phyloP scores from a whole-genome alignment of 1,284 basidiomycete species.

The Trametes versicolor region DNA sequence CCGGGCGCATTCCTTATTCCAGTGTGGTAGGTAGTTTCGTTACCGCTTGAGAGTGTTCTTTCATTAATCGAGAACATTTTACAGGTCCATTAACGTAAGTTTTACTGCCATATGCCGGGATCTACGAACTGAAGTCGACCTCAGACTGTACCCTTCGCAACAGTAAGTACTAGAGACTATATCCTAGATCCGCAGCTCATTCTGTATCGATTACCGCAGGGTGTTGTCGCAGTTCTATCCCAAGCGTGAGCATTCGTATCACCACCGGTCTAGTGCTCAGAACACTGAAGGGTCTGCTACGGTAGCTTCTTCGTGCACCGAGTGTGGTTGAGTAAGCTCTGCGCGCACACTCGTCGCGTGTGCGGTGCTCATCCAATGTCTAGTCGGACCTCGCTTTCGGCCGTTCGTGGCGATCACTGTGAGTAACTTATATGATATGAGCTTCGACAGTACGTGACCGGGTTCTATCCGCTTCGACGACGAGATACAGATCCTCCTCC shows the following conservation, averaged over 20 bases:
- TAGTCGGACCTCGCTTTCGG: not conserved
- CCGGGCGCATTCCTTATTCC: not conserved
- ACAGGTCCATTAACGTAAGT: slow-evolving; percentile 11
- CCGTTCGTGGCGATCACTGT: not conserved
- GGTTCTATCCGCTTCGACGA: not conserved
- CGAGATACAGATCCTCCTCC: not conserved
- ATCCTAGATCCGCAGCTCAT: not conserved
- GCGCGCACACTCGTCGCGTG: not conserved
- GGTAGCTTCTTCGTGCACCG: slow-evolving; percentile 6
- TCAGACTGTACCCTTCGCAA: not conserved
- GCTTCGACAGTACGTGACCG: no score
- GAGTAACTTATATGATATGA: not conserved
- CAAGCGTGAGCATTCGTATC: not conserved
- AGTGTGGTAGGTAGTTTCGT: not conserved
- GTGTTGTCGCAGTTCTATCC: not conserved
- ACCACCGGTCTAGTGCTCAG: no score
- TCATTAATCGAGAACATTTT: no score
- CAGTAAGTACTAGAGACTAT: not conserved
- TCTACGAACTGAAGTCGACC: no score
- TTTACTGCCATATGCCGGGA: no score
- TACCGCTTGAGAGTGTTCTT: no score
- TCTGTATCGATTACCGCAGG: not conserved
- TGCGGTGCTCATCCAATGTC: not conserved
- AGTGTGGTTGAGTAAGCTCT: slow-evolving; percentile 3
- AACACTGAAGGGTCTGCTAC: not conserved